Evolutionary conservation across 768 basidiomycete species (phyloP), one percentile per base, ranked within the genome.

Genomic region (Erythrobasidium yunnanense): DNA sequence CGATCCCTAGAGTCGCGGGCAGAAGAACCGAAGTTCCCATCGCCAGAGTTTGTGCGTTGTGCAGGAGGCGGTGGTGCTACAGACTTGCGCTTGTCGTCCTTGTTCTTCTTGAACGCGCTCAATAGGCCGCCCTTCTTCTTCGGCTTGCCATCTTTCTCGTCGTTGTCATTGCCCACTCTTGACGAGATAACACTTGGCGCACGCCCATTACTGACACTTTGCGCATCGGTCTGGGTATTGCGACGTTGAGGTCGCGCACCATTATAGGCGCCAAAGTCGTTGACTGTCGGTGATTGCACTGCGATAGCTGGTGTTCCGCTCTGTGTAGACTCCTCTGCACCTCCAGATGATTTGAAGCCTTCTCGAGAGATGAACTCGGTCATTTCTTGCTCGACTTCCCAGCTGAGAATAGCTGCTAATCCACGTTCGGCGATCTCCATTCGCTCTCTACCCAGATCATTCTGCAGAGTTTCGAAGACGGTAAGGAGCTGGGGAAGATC

Each of bases 371-470:
- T 34, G 55, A 65, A 68, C 33, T 33, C 38, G 20, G 57, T 46
- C 17, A 68, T n/a, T n/a, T 68, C 67, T 17, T 68, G 56, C 38
- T 65, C 67, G 8, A 49, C 13, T 56, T 72, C 72, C 46, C 71
- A 60, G 11, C 35, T 52, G 27, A 73, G 55, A 2, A 69, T 66
- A 1, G 22, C 45, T 7, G 56, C 54, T 30, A 72, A 32, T 8
- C 71, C 32, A 4, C 58, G 29, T 42, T 73, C 72, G 17, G 71
- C 72, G 1, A 51, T 33, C 53, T 72, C 70, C 72, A 73, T 73
- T 8, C 69, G 34, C 30, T 71, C 72, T 8, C 70, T 46, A 4
- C 70, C 71, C 23, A 71, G 57, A 38, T 73, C 72, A 18, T 60
- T 27, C 13, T 46, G 30, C 38, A 70, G 47, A 1, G 72, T 73